Evolutionary conservation across 371 early-diverging fungal genomes (phyloP).

Genomic region (Pancytospora philotis): DNA sequence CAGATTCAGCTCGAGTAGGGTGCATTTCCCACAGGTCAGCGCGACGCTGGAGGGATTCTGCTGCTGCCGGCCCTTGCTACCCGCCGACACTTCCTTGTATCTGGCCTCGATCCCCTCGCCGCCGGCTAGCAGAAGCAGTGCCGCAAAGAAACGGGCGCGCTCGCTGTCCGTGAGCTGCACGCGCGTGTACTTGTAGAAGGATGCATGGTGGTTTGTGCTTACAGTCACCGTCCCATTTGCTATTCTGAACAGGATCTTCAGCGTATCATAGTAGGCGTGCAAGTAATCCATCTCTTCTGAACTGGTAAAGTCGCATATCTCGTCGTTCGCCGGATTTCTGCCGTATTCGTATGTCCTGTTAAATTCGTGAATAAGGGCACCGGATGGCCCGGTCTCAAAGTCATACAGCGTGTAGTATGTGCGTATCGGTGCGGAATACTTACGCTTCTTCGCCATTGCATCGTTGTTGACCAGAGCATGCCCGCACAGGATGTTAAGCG

Average conservation of each 20-base stretch:
- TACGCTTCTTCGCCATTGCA: not conserved
- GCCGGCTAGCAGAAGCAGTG: not conserved
- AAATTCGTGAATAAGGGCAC: not conserved
- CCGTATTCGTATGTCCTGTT: not conserved
- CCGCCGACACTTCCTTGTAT: not conserved
- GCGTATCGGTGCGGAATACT: not conserved
- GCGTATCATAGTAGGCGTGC: too few relatives aligned
- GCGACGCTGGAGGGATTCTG: not conserved
- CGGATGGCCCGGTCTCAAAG: not conserved
- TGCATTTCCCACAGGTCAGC: not conserved
- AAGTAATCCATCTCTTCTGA: not conserved
- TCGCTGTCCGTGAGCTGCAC: too few relatives aligned
- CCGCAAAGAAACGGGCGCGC: not conserved
- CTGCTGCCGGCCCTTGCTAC: not conserved
- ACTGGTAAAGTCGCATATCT: not conserved
- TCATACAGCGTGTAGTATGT: not conserved
- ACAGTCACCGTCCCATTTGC: too few relatives aligned
- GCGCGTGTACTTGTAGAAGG: too few relatives aligned
- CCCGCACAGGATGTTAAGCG: not conserved
- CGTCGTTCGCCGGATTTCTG: not conserved
- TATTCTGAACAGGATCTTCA: too few relatives aligned
- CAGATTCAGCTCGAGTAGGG: too few relatives aligned
- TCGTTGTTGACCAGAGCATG: not conserved
- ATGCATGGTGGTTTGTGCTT: too few relatives aligned
- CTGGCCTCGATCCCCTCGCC: not conserved